Evolutionary conservation across 352 stramenopile genomes (phyloP).

Genomic region (Globisporangium okanoganense): DNA sequence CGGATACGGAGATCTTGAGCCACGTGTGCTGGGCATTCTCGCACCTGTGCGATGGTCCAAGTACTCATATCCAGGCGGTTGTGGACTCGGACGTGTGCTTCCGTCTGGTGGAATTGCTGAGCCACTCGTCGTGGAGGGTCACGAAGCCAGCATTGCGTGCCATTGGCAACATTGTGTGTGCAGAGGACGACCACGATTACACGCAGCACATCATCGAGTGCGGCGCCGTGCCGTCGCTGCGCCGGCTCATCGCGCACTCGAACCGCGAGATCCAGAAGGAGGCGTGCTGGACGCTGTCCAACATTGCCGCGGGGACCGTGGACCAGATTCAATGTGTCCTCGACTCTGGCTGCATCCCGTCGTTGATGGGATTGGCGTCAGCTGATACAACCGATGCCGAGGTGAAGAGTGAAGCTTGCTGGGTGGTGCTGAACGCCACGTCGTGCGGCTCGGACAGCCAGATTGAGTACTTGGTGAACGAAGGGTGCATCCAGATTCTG

Average conservation of each 20-base stretch:
- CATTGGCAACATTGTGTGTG: conserved; percentile 99
- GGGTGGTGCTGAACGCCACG: conserved; percentile 98
- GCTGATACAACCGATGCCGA: conserved; percentile 92
- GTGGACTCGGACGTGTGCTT: conserved; percentile 88
- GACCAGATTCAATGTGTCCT: conserved; percentile 98
- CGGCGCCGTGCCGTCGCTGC: conserved; percentile 91
- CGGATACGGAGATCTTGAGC: conserved; percentile 94
- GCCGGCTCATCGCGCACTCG: conserved; percentile 92
- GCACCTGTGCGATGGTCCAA: conserved; percentile 96
- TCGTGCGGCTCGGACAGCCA: conserved; percentile 97
- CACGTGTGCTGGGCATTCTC: conserved; percentile 96
- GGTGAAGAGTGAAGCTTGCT: conserved; percentile 97
- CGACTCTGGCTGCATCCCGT: conserved; percentile 94
- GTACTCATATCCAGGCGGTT: conserved; percentile 95
- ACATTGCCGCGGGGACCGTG: conserved; percentile 97
- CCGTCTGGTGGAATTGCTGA: conserved; percentile 93
- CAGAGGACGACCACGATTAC: conserved; percentile 93
- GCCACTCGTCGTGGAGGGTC: conserved; percentile 92
- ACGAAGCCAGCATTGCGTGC: conserved; percentile 96
- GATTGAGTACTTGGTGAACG: conserved; percentile 87
- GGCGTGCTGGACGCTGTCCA: conserved; percentile 94
- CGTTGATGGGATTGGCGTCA: conserved; percentile 92
- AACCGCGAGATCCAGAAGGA: conserved; percentile 99
- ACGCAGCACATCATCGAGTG: conserved; percentile 96
- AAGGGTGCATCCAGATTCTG: conserved; percentile 86